Evolutionary conservation across 1,284 basidiomycete genomes (phyloP).

Genomic region (Moniliella sp.): DNA sequence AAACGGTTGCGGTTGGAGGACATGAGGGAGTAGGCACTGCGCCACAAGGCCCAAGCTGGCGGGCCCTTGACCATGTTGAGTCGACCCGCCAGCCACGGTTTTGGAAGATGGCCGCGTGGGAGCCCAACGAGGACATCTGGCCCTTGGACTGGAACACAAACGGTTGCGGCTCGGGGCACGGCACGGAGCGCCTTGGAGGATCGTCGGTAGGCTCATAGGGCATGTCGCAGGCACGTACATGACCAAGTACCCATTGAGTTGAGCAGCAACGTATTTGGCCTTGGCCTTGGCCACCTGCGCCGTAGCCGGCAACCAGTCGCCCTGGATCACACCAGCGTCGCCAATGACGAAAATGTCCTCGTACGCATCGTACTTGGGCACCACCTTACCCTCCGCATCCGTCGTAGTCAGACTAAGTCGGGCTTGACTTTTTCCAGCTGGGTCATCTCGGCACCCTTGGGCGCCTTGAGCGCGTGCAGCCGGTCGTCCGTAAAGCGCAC

Average conservation of each 20-base stretch:
- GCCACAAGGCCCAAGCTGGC: constrained; percentile 54
- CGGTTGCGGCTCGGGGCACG: constrained; percentile 26
- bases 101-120: constrained; percentile 40
- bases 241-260: constrained; percentile 11
- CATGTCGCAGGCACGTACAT: no score
- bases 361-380: not conserved
- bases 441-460: not conserved
- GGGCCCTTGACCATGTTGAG: constrained; percentile 39
- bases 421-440: not conserved
- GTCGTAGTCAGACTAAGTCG: no score
- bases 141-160: constrained; percentile 55
- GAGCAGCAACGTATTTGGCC: constrained; percentile 15
- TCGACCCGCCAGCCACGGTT: constrained; percentile 9
- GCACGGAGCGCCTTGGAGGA: not conserved
- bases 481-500: constrained; percentile 37
- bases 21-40: constrained; percentile 57
- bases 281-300: constrained; percentile 34
- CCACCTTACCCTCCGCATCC: not conserved
- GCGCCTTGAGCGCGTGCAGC: constrained; percentile 4
- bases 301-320: constrained; percentile 24
- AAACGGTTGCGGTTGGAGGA: constrained; percentile 51
- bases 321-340: constrained; percentile 49
- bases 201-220: not conserved
- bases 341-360: constrained; percentile 40
- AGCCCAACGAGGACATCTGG: constrained; percentile 57